Evolutionary conservation across 2,329 filamentous ascomycete genomes (phyloP), one percentile per base, ranked within the genome.

Genomic region (Aspergillus sp.): DNA sequence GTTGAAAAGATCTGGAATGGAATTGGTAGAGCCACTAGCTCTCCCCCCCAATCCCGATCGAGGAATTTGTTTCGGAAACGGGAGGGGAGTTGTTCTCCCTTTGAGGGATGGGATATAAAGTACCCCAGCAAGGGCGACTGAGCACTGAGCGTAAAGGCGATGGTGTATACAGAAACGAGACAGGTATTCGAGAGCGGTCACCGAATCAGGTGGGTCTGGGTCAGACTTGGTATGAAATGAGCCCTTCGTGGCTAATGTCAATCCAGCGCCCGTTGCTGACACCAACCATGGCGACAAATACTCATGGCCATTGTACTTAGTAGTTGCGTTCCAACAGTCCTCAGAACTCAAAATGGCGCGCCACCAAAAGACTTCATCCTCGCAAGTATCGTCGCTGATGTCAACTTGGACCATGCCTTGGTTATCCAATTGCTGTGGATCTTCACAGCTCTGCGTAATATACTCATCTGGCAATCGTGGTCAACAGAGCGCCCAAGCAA

Each of bases 231-330:
- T 39, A 14, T 24, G 22, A 6, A 45, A 18, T 59, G 22, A 29
- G 26, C 26, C 26, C 26, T 51, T 55, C 50, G 36, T 56, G 47
- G 55, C 20, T 16, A 58, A 7, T 24, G 49, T 24, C 6, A 64
- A 55, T n/a, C 54, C 53, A 1, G 16, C 16, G 5, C 60, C 39
- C 29, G 57, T 58, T 51, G 45, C 32, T 3, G 64, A 63, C 0
- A 66, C 53, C 16, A 64, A 65, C 65, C 64, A 67, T 47, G 63
- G 65, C 29, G 66, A 68, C 22, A 67, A 50, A 56, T 62, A 68
- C 6, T 54, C 45, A 31, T 47, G 53, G 36, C 32, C 57, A 26
- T 67, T 65, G 55, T 65, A 68, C 45, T 61, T 59, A 10, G 62
- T 62, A 14, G 60, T 63, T 10, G 62, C 57, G 32, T 61, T 47